phyloP scores from a whole-genome alignment of 202 grass and related monocot species.

The Dendrocalamus latiflorus region DNA sequence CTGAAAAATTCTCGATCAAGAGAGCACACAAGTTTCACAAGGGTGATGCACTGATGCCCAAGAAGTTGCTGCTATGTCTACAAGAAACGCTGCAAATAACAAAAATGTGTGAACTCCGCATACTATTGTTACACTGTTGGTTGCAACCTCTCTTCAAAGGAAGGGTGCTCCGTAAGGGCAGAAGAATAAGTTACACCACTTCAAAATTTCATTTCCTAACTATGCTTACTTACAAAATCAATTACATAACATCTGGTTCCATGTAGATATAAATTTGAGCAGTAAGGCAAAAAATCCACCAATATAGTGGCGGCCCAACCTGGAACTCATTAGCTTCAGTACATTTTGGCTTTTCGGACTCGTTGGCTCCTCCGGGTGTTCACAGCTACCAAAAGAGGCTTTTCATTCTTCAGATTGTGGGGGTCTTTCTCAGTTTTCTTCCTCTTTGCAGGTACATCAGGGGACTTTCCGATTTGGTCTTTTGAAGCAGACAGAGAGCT shows the following conservation, averaged over 20 bases:
- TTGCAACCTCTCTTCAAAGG: background rate
- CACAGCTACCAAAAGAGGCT: conserved; percentile 10
- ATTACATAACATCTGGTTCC: background rate
- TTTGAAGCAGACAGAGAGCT: background rate
- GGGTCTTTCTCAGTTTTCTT: background rate
- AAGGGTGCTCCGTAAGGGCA: background rate
- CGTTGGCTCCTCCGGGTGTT: conserved; percentile 28
- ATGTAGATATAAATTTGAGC: background rate
- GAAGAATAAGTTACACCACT: background rate
- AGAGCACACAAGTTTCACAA: background rate
- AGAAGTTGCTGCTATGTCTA: too few relatives aligned
- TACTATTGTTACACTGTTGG: background rate
- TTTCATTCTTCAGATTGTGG: background rate
- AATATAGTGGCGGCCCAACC: background rate
- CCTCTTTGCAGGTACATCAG: conserved; percentile 1
- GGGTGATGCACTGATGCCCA: too few relatives aligned
- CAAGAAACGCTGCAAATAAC: too few relatives aligned
- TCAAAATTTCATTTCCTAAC: conserved; percentile 9
- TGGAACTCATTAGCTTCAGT: background rate
- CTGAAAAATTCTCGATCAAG: background rate
- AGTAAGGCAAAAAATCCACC: background rate
- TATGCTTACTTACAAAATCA: conserved; percentile 10
- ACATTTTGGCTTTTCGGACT: conserved; percentile 27
- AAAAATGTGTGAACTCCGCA: background rate
- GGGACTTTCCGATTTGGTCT: background rate